Evolutionary conservation across 225 moss, liverwort and hornwort genomes (phyloP).

Genomic region (Bryoerythrophyllum caledonicum): DNA sequence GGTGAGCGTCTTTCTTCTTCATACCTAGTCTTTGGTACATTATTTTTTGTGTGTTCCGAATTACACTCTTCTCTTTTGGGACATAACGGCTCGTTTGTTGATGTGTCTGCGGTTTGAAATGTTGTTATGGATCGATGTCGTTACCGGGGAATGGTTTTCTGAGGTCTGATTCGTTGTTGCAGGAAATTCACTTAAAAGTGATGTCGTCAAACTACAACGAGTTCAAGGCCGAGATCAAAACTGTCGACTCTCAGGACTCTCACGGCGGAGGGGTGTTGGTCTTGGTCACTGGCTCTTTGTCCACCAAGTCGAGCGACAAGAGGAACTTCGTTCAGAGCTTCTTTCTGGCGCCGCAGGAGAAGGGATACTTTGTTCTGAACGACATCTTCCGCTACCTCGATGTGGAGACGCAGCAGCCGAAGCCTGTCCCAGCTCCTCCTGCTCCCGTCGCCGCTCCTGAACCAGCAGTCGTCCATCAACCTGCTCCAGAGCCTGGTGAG

Average conservation of each 20-base stretch:
- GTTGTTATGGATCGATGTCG: neutral
- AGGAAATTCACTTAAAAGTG: slow-evolving; percentile 85
- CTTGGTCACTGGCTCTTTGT: slow-evolving; percentile 76
- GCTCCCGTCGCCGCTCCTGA: slow-evolving; percentile 45
- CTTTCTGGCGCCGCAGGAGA: slow-evolving; percentile 94
- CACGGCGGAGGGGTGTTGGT: slow-evolving; percentile 81
- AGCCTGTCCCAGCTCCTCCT: slow-evolving; percentile 13
- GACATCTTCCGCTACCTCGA: slow-evolving; percentile 83
- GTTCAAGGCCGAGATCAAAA: slow-evolving; percentile 85
- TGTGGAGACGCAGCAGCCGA: slow-evolving; percentile 41
- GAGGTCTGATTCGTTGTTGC: neutral
- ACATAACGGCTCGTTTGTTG: too few relatives aligned
- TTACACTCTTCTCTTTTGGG: too few relatives aligned
- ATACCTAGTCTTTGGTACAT: neutral
- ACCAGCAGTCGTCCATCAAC: slow-evolving; percentile 39
- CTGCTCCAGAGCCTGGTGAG: slow-evolving; percentile 56
- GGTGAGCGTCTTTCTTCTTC: slow-evolving; percentile 28
- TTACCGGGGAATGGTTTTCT: neutral
- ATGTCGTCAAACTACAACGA: slow-evolving; percentile 84
- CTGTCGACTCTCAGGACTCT: slow-evolving; percentile 92
- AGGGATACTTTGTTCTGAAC: slow-evolving; percentile 88
- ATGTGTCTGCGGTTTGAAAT: neutral
- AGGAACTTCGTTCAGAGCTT: slow-evolving; percentile 90
- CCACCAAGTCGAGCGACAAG: slow-evolving; percentile 49
- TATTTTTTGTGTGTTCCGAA: too few relatives aligned